Base-by-base conservation (phyloP, 345 rosid species). In the Populus euphratica region DNA sequence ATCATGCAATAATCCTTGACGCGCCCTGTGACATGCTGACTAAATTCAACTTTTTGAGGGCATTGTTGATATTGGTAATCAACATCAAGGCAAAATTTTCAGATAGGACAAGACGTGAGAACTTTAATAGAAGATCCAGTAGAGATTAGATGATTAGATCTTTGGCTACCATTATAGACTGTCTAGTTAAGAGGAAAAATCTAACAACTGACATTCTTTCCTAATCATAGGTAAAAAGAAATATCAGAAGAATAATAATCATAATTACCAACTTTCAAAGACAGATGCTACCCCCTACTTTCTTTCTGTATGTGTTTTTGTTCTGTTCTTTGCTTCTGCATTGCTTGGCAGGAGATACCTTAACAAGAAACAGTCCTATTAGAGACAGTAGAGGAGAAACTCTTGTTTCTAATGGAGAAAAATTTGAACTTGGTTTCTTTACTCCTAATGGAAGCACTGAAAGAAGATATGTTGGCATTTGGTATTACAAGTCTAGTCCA, bases 391-490 rank as follows among this genome's bases (percentile, higher is more conserved):
- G 83, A 79, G 72, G 27, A 56, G 73, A 56, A 71, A 77, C 84
- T 11, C 83, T 87, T 23, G 76, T 76, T 50, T 88, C 91, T 11
- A 49, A 75, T 0, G 74, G 67, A 25, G 35, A 80, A 52, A 79
- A 6, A 67, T 88, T 83, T 29, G 80, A 85, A 56, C 74, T 88
- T 2, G 89, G 88, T 10, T 86, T 75, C 72, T 75, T 80, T 44
- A 20, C 21, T 35, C 79, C 76, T 10, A 65, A 65, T 27, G 79
- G 79, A 70, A 29, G 61, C 33, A 14, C 47, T 6, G 68, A 25
- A 5, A 21, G 50, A 2, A 75, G 76, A 63, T 80, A 75, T 52
- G 35, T 80, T 29, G 83, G 83, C 5, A 71, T 80, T 10, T 65
- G 83, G 79, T 74, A 68, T 36, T 36, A 75, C 72, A 38, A 8